These are phyloP conservation scores for Fusarium sp. DNA, from an alignment of 2,329 filamentous ascomycete species.

Conservation along the genomic window DNA sequence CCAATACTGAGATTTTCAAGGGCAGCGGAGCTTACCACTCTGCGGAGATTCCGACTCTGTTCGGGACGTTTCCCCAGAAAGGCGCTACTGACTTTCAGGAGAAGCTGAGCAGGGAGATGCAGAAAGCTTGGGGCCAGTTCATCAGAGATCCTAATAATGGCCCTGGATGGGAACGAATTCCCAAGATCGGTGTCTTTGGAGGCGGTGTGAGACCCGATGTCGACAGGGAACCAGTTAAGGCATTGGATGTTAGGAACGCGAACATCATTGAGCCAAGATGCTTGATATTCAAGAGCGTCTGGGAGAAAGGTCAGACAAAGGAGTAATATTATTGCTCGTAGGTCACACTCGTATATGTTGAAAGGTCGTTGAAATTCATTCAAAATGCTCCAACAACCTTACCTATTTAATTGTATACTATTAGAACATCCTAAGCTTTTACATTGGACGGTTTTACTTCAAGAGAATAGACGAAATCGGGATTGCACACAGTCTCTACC, in stretches of 20 bases:
- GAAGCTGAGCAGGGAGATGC: conserved; percentile 35
- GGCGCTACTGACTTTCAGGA: conserved; percentile 34
- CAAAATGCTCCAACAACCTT: too few relatives aligned
- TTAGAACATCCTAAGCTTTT: too few relatives aligned
- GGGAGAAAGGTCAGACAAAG: not conserved
- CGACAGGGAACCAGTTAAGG: not conserved
- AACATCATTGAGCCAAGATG: conserved; percentile 21
- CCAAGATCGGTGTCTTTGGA: conserved; percentile 40
- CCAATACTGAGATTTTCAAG: conserved; percentile 53
- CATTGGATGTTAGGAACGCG: not conserved
- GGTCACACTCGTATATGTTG: too few relatives aligned
- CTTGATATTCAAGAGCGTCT: not conserved
- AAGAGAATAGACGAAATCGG: too few relatives aligned
- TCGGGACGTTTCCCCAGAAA: conserved; percentile 46
- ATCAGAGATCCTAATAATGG: conserved; percentile 39
- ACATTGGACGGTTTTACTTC: too few relatives aligned
- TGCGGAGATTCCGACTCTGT: conserved; percentile 55
- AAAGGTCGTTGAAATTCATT: too few relatives aligned
- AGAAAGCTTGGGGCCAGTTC: conserved; percentile 44
- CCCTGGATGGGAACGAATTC: conserved; percentile 38
- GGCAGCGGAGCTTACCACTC: conserved; percentile 57
- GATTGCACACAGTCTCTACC: too few relatives aligned
- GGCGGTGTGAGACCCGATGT: conserved; percentile 28
- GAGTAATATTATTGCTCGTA: too few relatives aligned
- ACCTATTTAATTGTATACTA: too few relatives aligned